Evolutionary conservation across 345 rosid genomes (phyloP).

Genomic region (Fremontodendron californicum): DNA sequence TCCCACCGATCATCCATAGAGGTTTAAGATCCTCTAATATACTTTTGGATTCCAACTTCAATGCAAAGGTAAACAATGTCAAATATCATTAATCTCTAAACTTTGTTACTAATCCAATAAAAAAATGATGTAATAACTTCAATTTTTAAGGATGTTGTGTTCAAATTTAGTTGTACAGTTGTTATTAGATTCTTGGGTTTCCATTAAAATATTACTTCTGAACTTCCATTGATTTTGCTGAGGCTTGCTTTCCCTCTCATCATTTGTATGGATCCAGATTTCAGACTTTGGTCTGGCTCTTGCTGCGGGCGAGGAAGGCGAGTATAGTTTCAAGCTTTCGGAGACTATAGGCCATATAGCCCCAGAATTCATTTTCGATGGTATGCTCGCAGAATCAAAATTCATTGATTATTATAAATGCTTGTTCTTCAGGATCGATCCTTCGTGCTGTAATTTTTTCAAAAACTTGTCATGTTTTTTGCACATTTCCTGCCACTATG

Average conservation of each 20-base stretch:
- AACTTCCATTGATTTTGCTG: background rate
- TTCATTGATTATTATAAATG: background rate
- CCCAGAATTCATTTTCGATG: constrained; percentile 79
- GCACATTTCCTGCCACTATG: background rate
- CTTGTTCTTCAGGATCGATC: no score
- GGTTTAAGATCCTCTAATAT: constrained; percentile 72
- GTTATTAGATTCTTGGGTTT: background rate
- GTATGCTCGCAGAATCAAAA: constrained; percentile 33
- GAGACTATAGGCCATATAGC: constrained; percentile 86
- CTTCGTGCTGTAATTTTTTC: no score
- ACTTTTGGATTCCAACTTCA: constrained; percentile 72
- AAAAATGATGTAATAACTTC: background rate
- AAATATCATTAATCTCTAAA: background rate
- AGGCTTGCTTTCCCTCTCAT: background rate
- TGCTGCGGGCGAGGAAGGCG: constrained; percentile 1
- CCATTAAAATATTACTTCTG: background rate
- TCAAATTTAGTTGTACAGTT: background rate
- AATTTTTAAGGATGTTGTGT: background rate
- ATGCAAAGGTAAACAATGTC: constrained; percentile 59
- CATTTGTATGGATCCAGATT: constrained; percentile 38
- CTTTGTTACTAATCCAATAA: no score
- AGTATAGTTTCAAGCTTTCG: constrained; percentile 48
- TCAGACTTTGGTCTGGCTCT: constrained; percentile 76
- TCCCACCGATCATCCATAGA: constrained; percentile 72
- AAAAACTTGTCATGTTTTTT: no score